A percentile compares a stretch with the other conserved stretches of the same genome.
These are phyloP conservation scores for Corniculantispora saksenae DNA, from an alignment of 2,329 filamentous ascomycete species.

Conservation along the genomic window DNA sequence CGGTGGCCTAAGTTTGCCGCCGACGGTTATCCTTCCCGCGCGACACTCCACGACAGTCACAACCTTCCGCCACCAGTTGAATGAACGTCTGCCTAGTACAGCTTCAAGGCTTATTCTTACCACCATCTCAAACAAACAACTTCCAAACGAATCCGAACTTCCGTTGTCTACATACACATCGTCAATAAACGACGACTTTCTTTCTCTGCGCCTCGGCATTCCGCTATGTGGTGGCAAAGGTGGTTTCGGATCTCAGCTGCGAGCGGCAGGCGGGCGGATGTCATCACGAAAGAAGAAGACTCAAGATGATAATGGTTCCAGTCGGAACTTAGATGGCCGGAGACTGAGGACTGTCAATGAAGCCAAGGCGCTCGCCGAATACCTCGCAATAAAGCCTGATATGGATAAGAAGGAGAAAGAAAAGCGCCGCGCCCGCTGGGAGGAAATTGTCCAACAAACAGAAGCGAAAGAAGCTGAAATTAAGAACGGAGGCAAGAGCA, in stretches of 20 bases:
- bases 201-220: constrained; percentile 78
- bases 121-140: constrained; percentile 74
- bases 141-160: constrained; percentile 54
- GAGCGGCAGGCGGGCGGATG: constrained; percentile 97
- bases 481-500: constrained; percentile 67
- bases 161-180: constrained; percentile 65
- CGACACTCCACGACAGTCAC: constrained; percentile 63
- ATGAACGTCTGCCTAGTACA: constrained; percentile 60
- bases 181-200: constrained; percentile 61
- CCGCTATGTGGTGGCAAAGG: constrained; percentile 91
- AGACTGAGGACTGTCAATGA: constrained; percentile 89
- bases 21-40: constrained; percentile 79
- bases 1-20: constrained; percentile 75
- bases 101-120: constrained; percentile 72
- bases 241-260: constrained; percentile 94
- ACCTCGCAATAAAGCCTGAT: constrained; percentile 91
- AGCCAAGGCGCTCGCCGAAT: constrained; percentile 92
- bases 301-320: constrained; percentile 84
- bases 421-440: constrained; percentile 79
- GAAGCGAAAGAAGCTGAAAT: constrained; percentile 84
- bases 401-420: constrained; percentile 96
- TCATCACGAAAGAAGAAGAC: constrained; percentile 88
- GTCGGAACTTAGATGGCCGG: constrained; percentile 88
- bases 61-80: constrained; percentile 65
- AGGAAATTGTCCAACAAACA: constrained; percentile 81